Percentiles rank a stretch among this genome's conserved stretches.
Conservation (phyloP, 768 basidiomycete genomes). For the Lactarius hatsudake region DNA sequence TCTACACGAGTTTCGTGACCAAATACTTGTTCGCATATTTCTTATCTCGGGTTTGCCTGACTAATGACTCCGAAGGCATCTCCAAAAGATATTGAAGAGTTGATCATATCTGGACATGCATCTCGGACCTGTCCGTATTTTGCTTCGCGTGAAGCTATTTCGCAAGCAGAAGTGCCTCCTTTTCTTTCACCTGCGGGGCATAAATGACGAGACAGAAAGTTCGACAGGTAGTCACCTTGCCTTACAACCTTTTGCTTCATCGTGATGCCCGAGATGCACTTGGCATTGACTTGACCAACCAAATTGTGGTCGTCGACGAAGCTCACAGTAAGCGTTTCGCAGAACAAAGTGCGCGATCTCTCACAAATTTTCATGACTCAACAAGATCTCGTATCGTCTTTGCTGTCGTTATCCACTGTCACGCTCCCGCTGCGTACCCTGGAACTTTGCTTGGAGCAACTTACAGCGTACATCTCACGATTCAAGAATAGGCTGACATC, state of each 20-base stretch:
- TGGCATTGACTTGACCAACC: constrained; percentile 79
- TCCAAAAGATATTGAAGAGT: constrained; percentile 93
- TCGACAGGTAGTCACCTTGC: constrained; percentile 78
- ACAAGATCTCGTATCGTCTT: constrained; percentile 82
- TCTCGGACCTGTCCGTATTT: constrained; percentile 88
- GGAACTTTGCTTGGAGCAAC: constrained; percentile 64
- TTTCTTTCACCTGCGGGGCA: neutral
- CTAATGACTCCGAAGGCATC: constrained; percentile 52
- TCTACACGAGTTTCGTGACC: constrained; percentile 83
- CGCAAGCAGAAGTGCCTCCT: constrained; percentile 74
- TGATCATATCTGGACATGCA: constrained; percentile 68
- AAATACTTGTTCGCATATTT: constrained; percentile 63
- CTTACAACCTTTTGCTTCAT: constrained; percentile 89
- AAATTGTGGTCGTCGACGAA: constrained; percentile 91
- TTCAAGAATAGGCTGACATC: constrained; percentile 78
- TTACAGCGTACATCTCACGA: constrained; percentile 69
- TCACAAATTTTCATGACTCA: constrained; percentile 4
- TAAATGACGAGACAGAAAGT: constrained; percentile 7
- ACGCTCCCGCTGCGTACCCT: constrained; percentile 58
- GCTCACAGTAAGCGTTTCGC: constrained; percentile 75
- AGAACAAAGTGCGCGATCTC: neutral
- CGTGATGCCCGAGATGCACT: constrained; percentile 81
- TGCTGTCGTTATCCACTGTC: constrained; percentile 81
- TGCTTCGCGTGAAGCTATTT: constrained; percentile 81
- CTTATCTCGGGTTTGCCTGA: neutral